A percentile compares a stretch with the other conserved stretches of the same genome.
Conservation (phyloP, 495 filamentous ascomycete species). For the Trypethelium eluteriae region DNA sequence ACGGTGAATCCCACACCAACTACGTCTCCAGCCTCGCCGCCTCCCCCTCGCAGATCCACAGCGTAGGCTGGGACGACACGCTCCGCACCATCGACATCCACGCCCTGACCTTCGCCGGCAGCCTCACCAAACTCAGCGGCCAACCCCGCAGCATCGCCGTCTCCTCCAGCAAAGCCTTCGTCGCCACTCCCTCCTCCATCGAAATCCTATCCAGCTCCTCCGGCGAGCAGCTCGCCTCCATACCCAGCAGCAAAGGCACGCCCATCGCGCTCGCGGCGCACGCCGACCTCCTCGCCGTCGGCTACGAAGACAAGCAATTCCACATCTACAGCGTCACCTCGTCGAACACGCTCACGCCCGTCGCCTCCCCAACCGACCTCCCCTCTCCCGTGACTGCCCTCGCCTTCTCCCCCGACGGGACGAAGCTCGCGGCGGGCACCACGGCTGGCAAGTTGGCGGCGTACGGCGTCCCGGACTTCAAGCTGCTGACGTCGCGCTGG, state of each 20-base stretch:
- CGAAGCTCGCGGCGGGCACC: constrained; percentile 70
- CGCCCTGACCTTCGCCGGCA: constrained; percentile 52
- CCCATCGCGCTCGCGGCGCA: constrained; percentile 63
- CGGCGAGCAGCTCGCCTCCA: constrained; percentile 30
- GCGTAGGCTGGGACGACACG: constrained; percentile 92
- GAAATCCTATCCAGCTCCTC: constrained; percentile 57
- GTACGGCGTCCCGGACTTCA: constrained; percentile 54
- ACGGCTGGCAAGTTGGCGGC: constrained; percentile 77
- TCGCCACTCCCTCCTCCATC: constrained; percentile 59
- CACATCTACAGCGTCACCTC: constrained; percentile 60
- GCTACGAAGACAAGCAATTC: constrained; percentile 60
- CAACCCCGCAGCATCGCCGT: constrained; percentile 56
- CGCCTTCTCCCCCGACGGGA: constrained; percentile 68
- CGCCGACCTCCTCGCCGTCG: constrained; percentile 62
- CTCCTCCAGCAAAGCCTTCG: constrained; percentile 43
- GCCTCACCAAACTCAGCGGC: constrained; percentile 44
- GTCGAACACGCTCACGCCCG: constrained; percentile 39
- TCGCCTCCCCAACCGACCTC: constrained; percentile 44
- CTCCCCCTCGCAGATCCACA: constrained; percentile 56
- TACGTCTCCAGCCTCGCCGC: constrained; percentile 71
- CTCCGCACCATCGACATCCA: constrained; percentile 65
- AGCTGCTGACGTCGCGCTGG: constrained; percentile 69
- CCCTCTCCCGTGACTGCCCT: constrained; percentile 57
- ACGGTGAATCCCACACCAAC: constrained; percentile 72
- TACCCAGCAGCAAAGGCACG: constrained; percentile 43